Percentiles rank a stretch among this genome's conserved stretches.
These are phyloP conservation scores for Volutella citrinella DNA, from an alignment of 2,329 filamentous ascomycete genomes.

Conservation along the genomic window DNA sequence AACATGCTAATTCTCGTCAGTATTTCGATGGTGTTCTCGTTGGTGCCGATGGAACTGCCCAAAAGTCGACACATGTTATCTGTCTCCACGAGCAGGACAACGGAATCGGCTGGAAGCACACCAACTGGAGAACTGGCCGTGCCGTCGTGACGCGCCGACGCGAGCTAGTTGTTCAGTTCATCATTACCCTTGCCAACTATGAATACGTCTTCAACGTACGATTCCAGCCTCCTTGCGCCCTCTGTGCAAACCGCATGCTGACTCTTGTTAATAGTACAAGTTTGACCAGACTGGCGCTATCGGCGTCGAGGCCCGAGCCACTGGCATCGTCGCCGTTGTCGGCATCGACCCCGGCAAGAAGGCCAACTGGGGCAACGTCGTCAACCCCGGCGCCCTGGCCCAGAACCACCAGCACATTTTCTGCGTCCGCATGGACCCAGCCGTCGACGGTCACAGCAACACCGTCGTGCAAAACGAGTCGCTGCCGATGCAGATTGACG, in stretches of 20 bases:
- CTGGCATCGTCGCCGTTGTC: slow-evolving; percentile 61
- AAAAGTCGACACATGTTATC: slow-evolving; percentile 44
- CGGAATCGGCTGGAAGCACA: slow-evolving; percentile 61
- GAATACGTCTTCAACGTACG: slow-evolving; percentile 52
- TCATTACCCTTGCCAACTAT: slow-evolving; percentile 62
- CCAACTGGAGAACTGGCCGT: slow-evolving; percentile 55
- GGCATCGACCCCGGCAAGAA: slow-evolving; percentile 55
- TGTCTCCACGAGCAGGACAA: slow-evolving; percentile 34
- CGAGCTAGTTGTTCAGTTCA: slow-evolving; percentile 57
- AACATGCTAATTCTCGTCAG: too few species aligned
- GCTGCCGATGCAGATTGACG: slow-evolving; percentile 35
- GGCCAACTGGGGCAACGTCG: slow-evolving; percentile 57
- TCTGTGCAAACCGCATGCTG: too few species aligned
- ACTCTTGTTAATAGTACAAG: too few species aligned
- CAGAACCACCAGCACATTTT: slow-evolving; percentile 73
- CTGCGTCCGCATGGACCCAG: slow-evolving; percentile 61
- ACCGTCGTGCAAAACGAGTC: slow-evolving; percentile 44
- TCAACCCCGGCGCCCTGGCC: slow-evolving; percentile 61
- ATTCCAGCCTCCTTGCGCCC: too few species aligned
- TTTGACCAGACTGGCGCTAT: slow-evolving; percentile 57
- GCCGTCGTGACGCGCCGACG: slow-evolving; percentile 54
- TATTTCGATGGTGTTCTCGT: slow-evolving; percentile 36
- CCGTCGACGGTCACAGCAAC: slow-evolving; percentile 54
- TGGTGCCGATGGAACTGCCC: slow-evolving; percentile 23
- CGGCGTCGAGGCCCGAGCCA: slow-evolving; percentile 61